Base-by-base conservation (phyloP, 2,329 filamentous ascomycete species). In the Venturia aucupariae region DNA sequence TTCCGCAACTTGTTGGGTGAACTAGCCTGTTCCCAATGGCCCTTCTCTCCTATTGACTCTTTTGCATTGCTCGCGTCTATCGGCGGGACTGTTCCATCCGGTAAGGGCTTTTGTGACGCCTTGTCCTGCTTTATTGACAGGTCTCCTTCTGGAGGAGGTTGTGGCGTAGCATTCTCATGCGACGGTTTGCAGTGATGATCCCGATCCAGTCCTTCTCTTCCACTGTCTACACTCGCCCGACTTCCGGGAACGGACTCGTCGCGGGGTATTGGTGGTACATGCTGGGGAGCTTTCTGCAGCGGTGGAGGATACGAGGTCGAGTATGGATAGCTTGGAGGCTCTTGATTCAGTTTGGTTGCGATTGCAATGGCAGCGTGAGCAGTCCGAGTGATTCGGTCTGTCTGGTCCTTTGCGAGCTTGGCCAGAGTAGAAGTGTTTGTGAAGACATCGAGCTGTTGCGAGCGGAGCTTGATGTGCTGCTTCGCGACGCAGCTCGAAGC, bases 361-460 rank as follows among this genome's bases (percentile, higher is more conserved):
- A 88, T 77, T 62, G 82, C 81, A 42, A 83, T 79, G 24, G 85
- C 85, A 51, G 86, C 86, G 68, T 82, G 80, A 44, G 81, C 80
- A 22, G 85, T 87, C 61, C 86, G 76, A 1, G 84, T 84, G 61
- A 88, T 74, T 64, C 83, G 80, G 67, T 87, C 84, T 1, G 82
- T 83, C 74, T 87, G 85, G 62, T 72, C 79, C 72, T 85, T 85
- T 64, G 87, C 78, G 17, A 83, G 82, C 71, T 84, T 86, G 35
- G 84, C 83, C 60, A 90, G 73, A 38, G 83, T 84, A 2, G 87
- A 89, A 0, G 87, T 89, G 68, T 82, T 80, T 61, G 77, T 84
- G 73, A 84, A 88, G 60, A 84, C 74, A 71, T 88, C 83, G 69
- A 87, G 77, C 72, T 89, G 86, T 64, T 81, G 80, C 63, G 80